Evolutionary conservation across 352 stramenopile species (phyloP).

Genomic region (Saprolegnia parasitica): DNA sequence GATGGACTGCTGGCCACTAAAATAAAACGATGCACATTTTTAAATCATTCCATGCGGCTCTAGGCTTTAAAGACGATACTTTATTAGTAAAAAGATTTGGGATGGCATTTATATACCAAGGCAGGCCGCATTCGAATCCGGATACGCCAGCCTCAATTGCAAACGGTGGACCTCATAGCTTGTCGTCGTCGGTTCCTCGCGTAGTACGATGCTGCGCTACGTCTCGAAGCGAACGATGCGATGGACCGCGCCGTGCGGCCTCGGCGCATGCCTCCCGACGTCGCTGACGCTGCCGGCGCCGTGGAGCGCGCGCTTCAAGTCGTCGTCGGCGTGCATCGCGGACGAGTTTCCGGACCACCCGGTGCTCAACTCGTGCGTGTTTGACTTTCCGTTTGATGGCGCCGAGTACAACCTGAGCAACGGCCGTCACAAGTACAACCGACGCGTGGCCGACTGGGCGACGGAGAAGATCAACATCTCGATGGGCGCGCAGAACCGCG

Average conservation of each 20-base stretch:
- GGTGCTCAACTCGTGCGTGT: conserved; percentile 5
- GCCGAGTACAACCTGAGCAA: conserved; percentile 11
- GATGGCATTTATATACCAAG: neutral
- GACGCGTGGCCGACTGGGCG: conserved; percentile 3
- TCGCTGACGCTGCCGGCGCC: neutral
- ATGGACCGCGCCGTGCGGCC: neutral
- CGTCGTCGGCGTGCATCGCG: conserved; percentile 4
- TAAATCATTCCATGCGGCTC: neutral
- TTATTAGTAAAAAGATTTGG: neutral
- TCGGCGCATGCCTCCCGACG: neutral
- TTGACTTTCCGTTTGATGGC: conserved; percentile 17
- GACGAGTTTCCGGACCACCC: neutral
- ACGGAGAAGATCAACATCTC: neutral
- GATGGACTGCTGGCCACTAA: neutral
- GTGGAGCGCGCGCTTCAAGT: neutral
- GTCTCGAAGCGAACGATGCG: conserved; percentile 20
- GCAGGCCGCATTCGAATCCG: conserved; percentile 1
- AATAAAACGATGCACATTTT: neutral
- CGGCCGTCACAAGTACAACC: conserved; percentile 10
- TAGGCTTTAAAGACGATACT: neutral
- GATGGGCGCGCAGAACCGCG: neutral
- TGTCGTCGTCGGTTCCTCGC: neutral
- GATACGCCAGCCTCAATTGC: conserved; percentile 17
- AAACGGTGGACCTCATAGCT: conserved; percentile 13
- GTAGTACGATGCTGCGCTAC: conserved; percentile 17